Evolutionary conservation across 2,329 filamentous ascomycete genomes (phyloP).

Genomic region (Chalaropsis ovoidea): DNA sequence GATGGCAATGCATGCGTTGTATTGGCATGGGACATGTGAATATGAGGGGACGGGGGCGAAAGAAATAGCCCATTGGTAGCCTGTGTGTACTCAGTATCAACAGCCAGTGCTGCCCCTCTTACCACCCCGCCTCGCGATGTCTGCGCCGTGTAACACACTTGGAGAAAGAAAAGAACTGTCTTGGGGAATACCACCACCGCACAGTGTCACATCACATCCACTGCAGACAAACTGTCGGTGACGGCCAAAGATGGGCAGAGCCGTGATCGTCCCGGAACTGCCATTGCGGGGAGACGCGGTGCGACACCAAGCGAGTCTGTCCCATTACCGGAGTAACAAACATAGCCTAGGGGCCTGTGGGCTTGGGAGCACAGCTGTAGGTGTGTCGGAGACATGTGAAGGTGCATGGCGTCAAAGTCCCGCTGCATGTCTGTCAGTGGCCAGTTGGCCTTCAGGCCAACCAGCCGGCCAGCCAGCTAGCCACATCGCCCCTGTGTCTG

Average conservation of each 20-base stretch:
- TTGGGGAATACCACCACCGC: background rate
- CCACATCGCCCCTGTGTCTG: too few species aligned
- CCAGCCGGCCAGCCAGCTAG: too few species aligned
- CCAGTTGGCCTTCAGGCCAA: too few species aligned
- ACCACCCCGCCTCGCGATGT: background rate
- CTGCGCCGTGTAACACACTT: background rate
- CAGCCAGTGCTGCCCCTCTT: background rate
- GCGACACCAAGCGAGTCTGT: too few species aligned
- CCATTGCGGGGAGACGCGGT: too few species aligned
- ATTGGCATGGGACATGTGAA: background rate
- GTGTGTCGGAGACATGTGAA: too few species aligned
- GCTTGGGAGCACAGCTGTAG: too few species aligned
- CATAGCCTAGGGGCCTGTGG: too few species aligned
- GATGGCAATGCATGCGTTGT: background rate
- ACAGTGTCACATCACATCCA: conserved; percentile 1
- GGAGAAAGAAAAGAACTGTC: too few species aligned
- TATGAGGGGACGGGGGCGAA: background rate
- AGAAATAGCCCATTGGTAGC: too few species aligned
- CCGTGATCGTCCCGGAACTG: too few species aligned
- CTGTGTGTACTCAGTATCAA: background rate
- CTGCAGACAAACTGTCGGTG: background rate
- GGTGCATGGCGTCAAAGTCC: background rate
- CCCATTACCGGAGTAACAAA: background rate
- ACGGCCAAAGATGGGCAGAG: background rate
- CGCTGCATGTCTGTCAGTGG: background rate